Evolutionary conservation across 257 asterid genomes (phyloP), one percentile per base, ranked within the genome.

Genomic region (Lycium ferocissimum): DNA sequence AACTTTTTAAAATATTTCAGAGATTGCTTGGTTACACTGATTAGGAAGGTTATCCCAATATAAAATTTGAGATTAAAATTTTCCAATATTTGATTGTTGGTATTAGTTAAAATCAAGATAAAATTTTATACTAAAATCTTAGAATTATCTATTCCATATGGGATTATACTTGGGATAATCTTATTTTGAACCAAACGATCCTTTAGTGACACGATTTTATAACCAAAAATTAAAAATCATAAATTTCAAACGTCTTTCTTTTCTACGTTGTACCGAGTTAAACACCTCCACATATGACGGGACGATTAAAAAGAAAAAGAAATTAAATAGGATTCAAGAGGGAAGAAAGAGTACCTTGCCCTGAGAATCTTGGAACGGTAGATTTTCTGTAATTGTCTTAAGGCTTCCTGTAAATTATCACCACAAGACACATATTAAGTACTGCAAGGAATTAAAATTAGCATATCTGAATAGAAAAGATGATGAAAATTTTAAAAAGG

Each of bases 381-480:
- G 5, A 82, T 75, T 79, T 76, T 81, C 63, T 54, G 62, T 4
- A 71, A 79, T 20, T 81, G 87, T 43, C 81, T 69, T 86, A 2
- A 91, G 84, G 86, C 89, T 86, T 86, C 92, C 94, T 91, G 89
- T 67, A 80, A 87, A 49, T 78, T 40, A 86, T 9, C 20, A 63
- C 37, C 37, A 59, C 58, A 4, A 84, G 1, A 13, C 38, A 49
- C 0, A 80, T 3, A 37, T 69, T 35, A 61, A 13, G 10, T 40
- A 67, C 78, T 35, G n/a, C 13, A 11, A 13, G 15, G 10, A n/a
- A 73, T 20, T 47, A 47, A n/a, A 12, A 51, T 76, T 12, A 72
- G 17, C 18, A 45, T 8, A 72, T 45, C 8, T 47, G 7, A 49
- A 22, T 49, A 49, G 6, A 49, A 69, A 37, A 38, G 14, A 51